phyloP scores from a whole-genome alignment of 176 grass and related monocot genomes.

The Eragrostis nindensis region DNA sequence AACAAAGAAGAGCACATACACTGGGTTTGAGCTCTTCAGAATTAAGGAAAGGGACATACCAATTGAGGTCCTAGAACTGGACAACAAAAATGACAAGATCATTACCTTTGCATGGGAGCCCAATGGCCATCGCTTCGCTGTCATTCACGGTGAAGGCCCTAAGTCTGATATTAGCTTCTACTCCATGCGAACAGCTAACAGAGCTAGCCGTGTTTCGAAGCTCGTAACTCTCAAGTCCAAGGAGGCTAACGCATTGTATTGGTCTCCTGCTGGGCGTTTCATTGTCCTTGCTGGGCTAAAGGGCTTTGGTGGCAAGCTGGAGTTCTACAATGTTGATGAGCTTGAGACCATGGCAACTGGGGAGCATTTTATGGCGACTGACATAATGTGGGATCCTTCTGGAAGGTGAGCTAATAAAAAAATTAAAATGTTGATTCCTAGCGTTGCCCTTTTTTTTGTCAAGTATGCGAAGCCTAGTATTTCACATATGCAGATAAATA shows the following conservation, averaged over 20 bases:
- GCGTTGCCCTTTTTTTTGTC: too few relatives aligned
- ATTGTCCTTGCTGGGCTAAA: constrained; percentile 88
- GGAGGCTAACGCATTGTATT: constrained; percentile 89
- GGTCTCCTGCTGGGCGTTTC: constrained; percentile 76
- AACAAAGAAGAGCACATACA: constrained; percentile 93
- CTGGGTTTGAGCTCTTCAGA: constrained; percentile 93
- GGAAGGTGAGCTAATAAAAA: constrained; percentile 64
- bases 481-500: background rate
- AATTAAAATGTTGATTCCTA: too few relatives aligned
- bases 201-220: constrained; percentile 67
- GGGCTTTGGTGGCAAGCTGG: constrained; percentile 82
- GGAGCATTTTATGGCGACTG: constrained; percentile 96
- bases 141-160: constrained; percentile 87
- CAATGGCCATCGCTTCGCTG: constrained; percentile 81
- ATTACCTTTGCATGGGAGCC: constrained; percentile 96
- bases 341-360: constrained; percentile 87
- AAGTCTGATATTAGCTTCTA: constrained; percentile 84
- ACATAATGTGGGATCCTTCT: constrained; percentile 94
- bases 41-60: constrained; percentile 93
- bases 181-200: constrained; percentile 61
- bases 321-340: constrained; percentile 95
- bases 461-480: too few relatives aligned
- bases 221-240: constrained; percentile 82
- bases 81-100: constrained; percentile 96
- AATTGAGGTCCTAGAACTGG: constrained; percentile 93